These are phyloP conservation scores for Euphorbia peplus DNA, from an alignment of 345 rosid species.

Conservation along the genomic window DNA sequence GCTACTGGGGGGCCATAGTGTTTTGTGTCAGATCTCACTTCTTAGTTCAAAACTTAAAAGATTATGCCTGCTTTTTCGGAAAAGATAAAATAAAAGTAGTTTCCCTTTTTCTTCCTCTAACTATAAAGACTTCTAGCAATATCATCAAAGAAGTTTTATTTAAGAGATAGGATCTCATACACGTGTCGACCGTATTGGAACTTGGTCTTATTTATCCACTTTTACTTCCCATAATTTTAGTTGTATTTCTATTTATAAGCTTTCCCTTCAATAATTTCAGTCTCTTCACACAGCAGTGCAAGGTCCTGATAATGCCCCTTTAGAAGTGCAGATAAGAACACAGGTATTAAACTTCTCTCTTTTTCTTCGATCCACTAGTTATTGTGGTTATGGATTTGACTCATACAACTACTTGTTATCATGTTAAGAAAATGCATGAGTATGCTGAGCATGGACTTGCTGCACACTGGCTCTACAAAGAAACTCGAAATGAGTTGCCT, in stretches of 20 bases:
- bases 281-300: constrained; percentile 73
- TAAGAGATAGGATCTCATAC: not conserved
- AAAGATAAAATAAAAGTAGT: no score
- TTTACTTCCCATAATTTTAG: not conserved
- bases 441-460: constrained; percentile 81
- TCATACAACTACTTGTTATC: not conserved
- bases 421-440: constrained; percentile 66
- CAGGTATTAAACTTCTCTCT: constrained; percentile 36
- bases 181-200: not conserved
- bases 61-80: not conserved
- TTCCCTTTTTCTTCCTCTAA: not conserved
- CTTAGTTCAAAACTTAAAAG: not conserved
- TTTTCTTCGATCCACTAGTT: constrained; percentile 7
- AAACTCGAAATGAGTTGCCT: constrained; percentile 46
- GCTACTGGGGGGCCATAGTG: not conserved
- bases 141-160: not conserved
- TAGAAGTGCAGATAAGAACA: constrained; percentile 82
- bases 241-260: not conserved
- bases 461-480: constrained; percentile 87
- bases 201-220: not conserved
- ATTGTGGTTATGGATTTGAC: constrained; percentile 5
- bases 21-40: not conserved
- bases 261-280: constrained; percentile 38
- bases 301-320: constrained; percentile 63
- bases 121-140: not conserved